These are phyloP conservation scores for Hypomyces perniciosus DNA, from an alignment of 2,329 filamentous ascomycete species.

Conservation along the genomic window DNA sequence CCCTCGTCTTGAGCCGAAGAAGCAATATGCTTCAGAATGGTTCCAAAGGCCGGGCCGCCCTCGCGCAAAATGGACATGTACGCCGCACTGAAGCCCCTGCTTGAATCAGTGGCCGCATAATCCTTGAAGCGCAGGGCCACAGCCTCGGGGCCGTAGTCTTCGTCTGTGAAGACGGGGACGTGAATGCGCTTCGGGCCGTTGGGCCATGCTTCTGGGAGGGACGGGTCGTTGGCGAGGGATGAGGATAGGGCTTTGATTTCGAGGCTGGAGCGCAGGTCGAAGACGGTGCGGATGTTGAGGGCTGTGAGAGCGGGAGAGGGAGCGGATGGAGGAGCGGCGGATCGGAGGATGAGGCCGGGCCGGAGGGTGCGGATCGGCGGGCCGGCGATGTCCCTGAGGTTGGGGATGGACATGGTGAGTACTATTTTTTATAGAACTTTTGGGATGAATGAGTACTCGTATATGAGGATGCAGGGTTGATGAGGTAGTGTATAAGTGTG, in stretches of 20 bases:
- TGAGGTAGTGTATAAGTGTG: no score
- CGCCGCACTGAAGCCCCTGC: conserved; percentile 55
- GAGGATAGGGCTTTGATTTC: conserved; percentile 47
- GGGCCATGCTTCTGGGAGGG: conserved; percentile 4
- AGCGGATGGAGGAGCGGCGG: conserved; percentile 58
- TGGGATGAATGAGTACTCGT: neutral
- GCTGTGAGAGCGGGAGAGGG: conserved; percentile 42
- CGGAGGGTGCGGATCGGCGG: conserved; percentile 51
- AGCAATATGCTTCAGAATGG: conserved; percentile 51
- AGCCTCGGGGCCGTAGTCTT: conserved; percentile 56
- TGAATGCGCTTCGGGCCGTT: conserved; percentile 47
- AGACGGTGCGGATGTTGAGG: conserved; percentile 59
- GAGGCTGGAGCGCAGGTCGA: conserved; percentile 58
- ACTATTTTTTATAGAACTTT: neutral
- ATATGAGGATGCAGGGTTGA: neutral
- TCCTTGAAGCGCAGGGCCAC: conserved; percentile 54
- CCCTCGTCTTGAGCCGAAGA: conserved; percentile 13
- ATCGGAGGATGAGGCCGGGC: conserved; percentile 57
- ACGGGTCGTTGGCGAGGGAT: conserved; percentile 21
- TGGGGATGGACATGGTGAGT: conserved; percentile 37
- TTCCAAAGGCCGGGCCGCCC: conserved; percentile 46
- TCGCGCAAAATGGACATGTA: conserved; percentile 56
- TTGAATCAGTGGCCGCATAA: conserved; percentile 48
- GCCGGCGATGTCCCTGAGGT: conserved; percentile 58
- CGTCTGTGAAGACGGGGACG: conserved; percentile 57